Conservation (phyloP, 176 grass and related monocot species). For the Microstegium vimineum region DNA sequence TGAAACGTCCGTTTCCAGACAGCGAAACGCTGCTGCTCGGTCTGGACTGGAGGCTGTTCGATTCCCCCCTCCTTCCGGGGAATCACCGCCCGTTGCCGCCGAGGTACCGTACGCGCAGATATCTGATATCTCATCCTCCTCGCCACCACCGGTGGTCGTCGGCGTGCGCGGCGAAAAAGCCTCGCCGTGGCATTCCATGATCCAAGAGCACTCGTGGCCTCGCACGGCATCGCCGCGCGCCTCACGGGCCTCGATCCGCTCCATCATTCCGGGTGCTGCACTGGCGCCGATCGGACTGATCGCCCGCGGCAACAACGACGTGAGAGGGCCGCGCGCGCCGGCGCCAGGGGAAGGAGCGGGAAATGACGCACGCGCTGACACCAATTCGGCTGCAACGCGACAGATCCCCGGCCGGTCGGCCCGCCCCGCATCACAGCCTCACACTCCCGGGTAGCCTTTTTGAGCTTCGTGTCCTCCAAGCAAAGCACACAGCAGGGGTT, state of each 20-base stretch:
- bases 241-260: not conserved
- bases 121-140: not conserved
- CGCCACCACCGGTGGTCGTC: not conserved
- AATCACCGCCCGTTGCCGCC: not conserved
- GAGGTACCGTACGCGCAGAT: not conserved
- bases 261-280: not conserved
- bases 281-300: not conserved
- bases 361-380: conserved; percentile 67
- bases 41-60: not conserved
- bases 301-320: conserved; percentile 26
- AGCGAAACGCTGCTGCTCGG: not conserved
- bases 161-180: not conserved
- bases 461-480: not conserved
- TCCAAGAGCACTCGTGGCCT: not conserved
- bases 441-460: not conserved
- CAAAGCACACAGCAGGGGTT: not conserved
- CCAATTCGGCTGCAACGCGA: conserved; percentile 43
- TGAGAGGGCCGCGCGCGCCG: not conserved
- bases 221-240: not conserved
- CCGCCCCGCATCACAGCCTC: conserved; percentile 10
- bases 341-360: not conserved
- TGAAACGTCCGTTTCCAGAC: not conserved
- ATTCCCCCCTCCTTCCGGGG: too few species aligned
- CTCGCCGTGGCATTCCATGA: not conserved
- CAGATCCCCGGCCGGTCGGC: not conserved